These are phyloP conservation scores for Paecilomyces fulvus DNA, from an alignment of 2,329 filamentous ascomycete species.

Conservation along the genomic window DNA sequence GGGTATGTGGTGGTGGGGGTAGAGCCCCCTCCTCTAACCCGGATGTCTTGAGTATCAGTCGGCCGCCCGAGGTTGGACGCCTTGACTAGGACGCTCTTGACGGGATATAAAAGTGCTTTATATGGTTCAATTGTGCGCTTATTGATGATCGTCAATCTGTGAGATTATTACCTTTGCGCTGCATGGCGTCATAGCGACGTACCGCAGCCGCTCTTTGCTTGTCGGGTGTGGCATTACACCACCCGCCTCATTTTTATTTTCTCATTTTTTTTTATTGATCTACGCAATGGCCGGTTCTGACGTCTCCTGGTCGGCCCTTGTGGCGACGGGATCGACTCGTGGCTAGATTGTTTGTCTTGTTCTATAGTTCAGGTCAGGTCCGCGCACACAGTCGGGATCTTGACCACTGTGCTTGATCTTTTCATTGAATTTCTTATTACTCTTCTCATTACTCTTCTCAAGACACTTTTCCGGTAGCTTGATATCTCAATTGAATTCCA, in stretches of 20 bases:
- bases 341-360: constrained; percentile 23
- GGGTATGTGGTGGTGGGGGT: constrained; percentile 25
- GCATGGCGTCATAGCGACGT: neutral
- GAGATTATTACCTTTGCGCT: constrained; percentile 2
- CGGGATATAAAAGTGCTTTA: constrained; percentile 22
- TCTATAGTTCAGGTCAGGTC: constrained; percentile 1
- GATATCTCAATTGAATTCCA: no score
- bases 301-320: constrained; percentile 33
- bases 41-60: constrained; percentile 18
- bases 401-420: neutral
- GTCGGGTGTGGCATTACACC: neutral
- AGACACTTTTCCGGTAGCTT: neutral
- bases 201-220: neutral
- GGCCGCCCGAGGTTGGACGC: constrained; percentile 6
- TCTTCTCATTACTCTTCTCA: neutral
- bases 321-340: constrained; percentile 41
- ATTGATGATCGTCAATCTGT: constrained; percentile 3
- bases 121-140: constrained; percentile 1
- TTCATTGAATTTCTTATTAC: neutral
- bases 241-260: constrained; percentile 7
- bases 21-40: constrained; percentile 19
- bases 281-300: constrained; percentile 39
- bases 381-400: constrained; percentile 1
- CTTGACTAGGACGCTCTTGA: constrained; percentile 12
- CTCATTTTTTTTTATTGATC: constrained; percentile 10